Evolutionary conservation across 1,139 yeast species (phyloP).

Genomic region (Hansenula sp.): DNA sequence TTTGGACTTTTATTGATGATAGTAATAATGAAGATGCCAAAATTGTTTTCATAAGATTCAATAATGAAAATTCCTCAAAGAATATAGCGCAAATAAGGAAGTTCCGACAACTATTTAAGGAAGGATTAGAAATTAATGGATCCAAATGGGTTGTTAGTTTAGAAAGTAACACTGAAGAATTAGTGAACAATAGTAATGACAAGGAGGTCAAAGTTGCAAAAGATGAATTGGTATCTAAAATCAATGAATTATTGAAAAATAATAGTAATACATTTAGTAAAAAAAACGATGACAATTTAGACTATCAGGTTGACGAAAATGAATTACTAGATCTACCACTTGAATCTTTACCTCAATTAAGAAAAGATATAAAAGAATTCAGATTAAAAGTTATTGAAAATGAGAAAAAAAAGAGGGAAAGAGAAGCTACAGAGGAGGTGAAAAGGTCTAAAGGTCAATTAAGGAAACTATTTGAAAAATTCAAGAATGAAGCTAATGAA

Average conservation of each 20-base stretch:
- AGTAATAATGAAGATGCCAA: slow-evolving; percentile 11
- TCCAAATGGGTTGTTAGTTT: slow-evolving; percentile 21
- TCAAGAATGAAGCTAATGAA: slow-evolving; percentile 28
- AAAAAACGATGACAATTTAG: slow-evolving; percentile 9
- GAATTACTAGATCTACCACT: slow-evolving; percentile 64
- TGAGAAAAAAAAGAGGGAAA: slow-evolving; percentile 53
- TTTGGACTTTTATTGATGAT: slow-evolving; percentile 19
- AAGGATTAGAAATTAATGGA: slow-evolving; percentile 4
- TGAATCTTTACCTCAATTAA: slow-evolving; percentile 52
- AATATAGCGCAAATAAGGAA: slow-evolving; percentile 6
- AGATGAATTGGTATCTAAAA: not conserved
- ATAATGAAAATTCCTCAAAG: slow-evolving; percentile 1
- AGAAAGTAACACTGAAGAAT: slow-evolving; percentile 24
- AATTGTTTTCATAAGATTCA: slow-evolving; percentile 17
- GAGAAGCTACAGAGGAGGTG: slow-evolving; percentile 49
- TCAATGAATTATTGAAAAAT: slow-evolving; percentile 6
- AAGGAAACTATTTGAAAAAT: slow-evolving; percentile 46
- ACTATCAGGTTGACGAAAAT: slow-evolving; percentile 54
- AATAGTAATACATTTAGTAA: slow-evolving; percentile 1
- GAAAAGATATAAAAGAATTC: slow-evolving; percentile 57
- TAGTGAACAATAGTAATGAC: slow-evolving; percentile 9
- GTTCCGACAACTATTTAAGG: slow-evolving; percentile 3
- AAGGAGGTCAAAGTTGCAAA: not conserved
- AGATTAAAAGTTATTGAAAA: slow-evolving; percentile 56
- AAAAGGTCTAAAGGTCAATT: slow-evolving; percentile 47